Conservation (phyloP, 495 filamentous ascomycete genomes). For the Penicillium subrubescens region DNA sequence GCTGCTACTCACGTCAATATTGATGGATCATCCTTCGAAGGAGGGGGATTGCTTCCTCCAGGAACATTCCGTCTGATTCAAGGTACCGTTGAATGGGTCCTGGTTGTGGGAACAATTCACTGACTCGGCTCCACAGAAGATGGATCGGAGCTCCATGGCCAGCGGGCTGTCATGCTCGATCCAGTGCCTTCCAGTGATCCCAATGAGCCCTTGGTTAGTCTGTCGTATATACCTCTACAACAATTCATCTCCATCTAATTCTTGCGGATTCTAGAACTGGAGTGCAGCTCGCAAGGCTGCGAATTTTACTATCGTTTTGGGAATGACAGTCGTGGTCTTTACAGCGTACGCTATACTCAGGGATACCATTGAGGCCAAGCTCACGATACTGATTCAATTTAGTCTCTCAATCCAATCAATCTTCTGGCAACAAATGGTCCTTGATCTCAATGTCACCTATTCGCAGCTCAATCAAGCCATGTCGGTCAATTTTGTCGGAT, state of each 20-base stretch:
- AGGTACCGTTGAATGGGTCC: constrained; percentile 15
- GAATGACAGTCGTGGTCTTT: constrained; percentile 36
- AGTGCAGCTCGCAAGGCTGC: constrained; percentile 31
- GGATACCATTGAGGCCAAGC: background rate
- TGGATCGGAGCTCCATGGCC: constrained; percentile 17
- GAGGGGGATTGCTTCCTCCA: constrained; percentile 21
- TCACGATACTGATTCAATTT: background rate
- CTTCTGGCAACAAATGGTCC: constrained; percentile 42
- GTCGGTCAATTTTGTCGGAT: constrained; percentile 39
- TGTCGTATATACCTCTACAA: background rate
- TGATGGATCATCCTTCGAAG: background rate
- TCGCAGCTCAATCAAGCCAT: constrained; percentile 30
- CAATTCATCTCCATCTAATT: background rate
- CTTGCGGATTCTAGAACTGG: constrained; percentile 32
- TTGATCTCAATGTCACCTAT: constrained; percentile 33
- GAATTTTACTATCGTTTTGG: constrained; percentile 36
- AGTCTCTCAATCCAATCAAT: constrained; percentile 36
- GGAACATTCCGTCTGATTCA: constrained; percentile 39
- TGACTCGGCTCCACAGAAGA: constrained; percentile 19
- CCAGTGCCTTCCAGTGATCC: constrained; percentile 36
- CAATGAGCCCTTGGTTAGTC: constrained; percentile 37
- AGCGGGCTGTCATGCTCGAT: constrained; percentile 28
- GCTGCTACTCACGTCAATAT: background rate
- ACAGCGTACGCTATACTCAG: constrained; percentile 28
- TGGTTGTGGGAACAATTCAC: background rate